phyloP scores from a whole-genome alignment of 164 flowering plant genomes.

The Sedum album region DNA sequence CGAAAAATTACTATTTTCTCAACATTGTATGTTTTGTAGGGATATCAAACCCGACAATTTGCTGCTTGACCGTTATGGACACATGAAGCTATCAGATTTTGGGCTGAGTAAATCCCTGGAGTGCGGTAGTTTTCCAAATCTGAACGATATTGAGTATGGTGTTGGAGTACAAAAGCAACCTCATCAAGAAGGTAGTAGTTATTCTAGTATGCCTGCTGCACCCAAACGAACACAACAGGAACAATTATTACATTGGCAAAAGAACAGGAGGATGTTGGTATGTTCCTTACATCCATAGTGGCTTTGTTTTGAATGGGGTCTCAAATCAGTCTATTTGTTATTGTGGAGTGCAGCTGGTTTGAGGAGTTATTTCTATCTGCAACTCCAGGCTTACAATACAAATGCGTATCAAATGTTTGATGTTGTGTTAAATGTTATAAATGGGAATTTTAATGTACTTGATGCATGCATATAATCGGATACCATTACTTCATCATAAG shows the following conservation, averaged over 20 bases:
- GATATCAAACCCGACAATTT: slow-evolving; percentile 80
- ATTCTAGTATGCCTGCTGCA: slow-evolving; percentile 28
- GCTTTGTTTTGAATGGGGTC: background rate
- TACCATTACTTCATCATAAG: background rate
- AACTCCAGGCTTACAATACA: background rate
- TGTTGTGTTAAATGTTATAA: background rate
- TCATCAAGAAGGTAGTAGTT: slow-evolving; percentile 26
- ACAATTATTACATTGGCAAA: slow-evolving; percentile 74
- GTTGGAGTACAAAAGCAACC: slow-evolving; percentile 23
- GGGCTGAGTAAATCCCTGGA: slow-evolving; percentile 75
- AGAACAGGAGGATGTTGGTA: slow-evolving; percentile 68
- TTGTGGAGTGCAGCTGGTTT: background rate
- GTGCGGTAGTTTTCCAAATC: slow-evolving; percentile 51
- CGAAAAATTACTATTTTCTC: too few relatives aligned
- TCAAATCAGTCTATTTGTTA: background rate
- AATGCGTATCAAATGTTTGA: background rate
- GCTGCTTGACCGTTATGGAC: slow-evolving; percentile 66
- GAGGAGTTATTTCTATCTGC: background rate
- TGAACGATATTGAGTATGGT: slow-evolving; percentile 11
- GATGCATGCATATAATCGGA: background rate
- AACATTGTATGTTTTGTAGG: slow-evolving; percentile 25
- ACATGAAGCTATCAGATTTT: slow-evolving; percentile 64
- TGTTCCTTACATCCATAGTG: slow-evolving; percentile 5
- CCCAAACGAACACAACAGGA: slow-evolving; percentile 74
- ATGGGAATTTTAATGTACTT: background rate